Percentiles rank a stretch among this genome's conserved stretches.
Evolutionary conservation across 495 filamentous ascomycete species (phyloP).

Genomic region (Pyrenopolyporus hunteri): DNA sequence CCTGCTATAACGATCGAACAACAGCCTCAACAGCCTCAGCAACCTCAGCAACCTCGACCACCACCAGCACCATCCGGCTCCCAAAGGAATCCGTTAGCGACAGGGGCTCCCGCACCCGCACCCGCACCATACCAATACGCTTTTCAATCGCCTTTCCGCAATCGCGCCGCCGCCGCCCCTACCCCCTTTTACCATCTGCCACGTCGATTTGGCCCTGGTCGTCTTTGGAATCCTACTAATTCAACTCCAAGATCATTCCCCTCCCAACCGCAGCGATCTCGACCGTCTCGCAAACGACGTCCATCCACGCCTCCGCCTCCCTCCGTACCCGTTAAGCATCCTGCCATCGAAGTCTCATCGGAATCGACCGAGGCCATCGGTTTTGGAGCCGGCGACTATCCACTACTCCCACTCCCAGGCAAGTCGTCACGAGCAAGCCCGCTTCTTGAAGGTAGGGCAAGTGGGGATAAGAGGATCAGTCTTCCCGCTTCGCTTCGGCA

Average conservation of each 20-base stretch:
- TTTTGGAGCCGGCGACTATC: conserved; percentile 64
- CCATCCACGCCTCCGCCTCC: conserved; percentile 56
- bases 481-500: conserved; percentile 64
- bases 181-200: conserved; percentile 41
- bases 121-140: too few species aligned
- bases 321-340: conserved; percentile 53
- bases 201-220: conserved; percentile 49
- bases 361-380: conserved; percentile 42
- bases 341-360: conserved; percentile 45
- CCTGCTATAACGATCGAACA: conserved; percentile 25
- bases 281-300: conserved; percentile 39
- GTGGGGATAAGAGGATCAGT: conserved; percentile 68
- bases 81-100: conserved; percentile 44
- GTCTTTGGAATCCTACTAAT: conserved; percentile 70
- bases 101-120: conserved; percentile 38
- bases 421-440: conserved; percentile 66
- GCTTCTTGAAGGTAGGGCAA: conserved; percentile 69
- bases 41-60: neutral
- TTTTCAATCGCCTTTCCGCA: conserved; percentile 56
- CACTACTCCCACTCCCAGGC: conserved; percentile 72
- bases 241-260: conserved; percentile 59
- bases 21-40: conserved; percentile 32
- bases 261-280: conserved; percentile 26
- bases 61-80: conserved; percentile 44
- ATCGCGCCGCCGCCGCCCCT: conserved; percentile 39